phyloP scores from a whole-genome alignment of 2,329 filamentous ascomycete species.

The Daldinia sp. region DNA sequence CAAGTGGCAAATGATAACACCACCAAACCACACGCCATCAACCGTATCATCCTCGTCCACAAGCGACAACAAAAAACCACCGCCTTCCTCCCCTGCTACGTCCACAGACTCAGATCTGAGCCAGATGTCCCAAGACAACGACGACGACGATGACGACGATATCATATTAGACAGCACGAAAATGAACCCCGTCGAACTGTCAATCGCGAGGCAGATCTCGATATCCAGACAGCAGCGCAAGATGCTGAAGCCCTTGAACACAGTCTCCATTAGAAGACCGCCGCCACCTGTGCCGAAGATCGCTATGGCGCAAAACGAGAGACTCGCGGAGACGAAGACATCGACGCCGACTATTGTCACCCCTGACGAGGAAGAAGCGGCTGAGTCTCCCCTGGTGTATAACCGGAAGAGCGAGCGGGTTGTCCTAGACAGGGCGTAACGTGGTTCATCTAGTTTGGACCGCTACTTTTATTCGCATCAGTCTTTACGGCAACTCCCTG shows the following conservation, averaged over 20 bases:
- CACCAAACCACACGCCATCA: conserved; percentile 52
- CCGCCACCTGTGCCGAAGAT: conserved; percentile 39
- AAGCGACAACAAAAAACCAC: conserved; percentile 49
- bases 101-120: conserved; percentile 53
- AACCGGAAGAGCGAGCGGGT: conserved; percentile 67
- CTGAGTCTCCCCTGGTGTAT: conserved; percentile 52
- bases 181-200: conserved; percentile 71
- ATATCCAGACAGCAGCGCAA: conserved; percentile 72
- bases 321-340: conserved; percentile 56
- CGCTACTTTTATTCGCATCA: neutral
- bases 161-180: conserved; percentile 33
- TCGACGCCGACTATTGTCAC: conserved; percentile 62
- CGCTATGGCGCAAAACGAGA: conserved; percentile 51
- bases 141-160: conserved; percentile 54
- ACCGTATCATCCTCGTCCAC: conserved; percentile 46
- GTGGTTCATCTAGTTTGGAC: neutral
- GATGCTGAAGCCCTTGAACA: conserved; percentile 67
- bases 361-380: conserved; percentile 52
- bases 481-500: conserved; percentile 6
- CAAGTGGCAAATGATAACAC: conserved; percentile 62
- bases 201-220: conserved; percentile 76
- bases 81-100: conserved; percentile 50
- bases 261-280: conserved; percentile 40
- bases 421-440: conserved; percentile 61
- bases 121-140: conserved; percentile 52